Evolutionary conservation across 176 grass and related monocot genomes (phyloP).

Genomic region (Carex cristatella): DNA sequence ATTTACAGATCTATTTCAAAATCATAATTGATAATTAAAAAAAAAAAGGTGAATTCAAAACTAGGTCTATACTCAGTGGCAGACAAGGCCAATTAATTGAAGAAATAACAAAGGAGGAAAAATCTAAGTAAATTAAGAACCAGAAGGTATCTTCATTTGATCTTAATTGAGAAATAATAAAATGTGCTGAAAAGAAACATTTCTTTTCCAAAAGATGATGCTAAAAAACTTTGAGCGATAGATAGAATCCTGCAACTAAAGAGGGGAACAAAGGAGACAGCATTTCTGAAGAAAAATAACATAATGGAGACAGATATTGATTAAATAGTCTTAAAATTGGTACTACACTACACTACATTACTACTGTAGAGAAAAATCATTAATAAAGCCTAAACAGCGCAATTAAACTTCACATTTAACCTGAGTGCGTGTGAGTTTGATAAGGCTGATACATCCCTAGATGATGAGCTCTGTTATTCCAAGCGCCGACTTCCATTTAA

Average conservation of each 20-base stretch:
- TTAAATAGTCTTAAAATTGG: neutral
- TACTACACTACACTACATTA: neutral
- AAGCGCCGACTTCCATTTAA: conserved; percentile 4
- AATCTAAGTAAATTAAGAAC: neutral
- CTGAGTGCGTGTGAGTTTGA: conserved; percentile 13
- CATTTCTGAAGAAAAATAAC: neutral
- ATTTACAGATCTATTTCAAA: neutral
- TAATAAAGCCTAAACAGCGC: neutral
- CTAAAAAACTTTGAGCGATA: neutral
- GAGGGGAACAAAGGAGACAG: neutral
- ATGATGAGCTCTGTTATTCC: conserved; percentile 13
- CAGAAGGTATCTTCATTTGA: neutral
- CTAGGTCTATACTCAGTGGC: neutral
- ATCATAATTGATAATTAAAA: neutral
- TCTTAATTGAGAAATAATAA: neutral
- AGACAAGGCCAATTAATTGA: neutral
- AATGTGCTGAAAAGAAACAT: neutral
- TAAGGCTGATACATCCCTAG: neutral
- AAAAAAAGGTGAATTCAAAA: neutral
- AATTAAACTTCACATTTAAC: neutral
- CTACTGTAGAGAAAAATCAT: neutral
- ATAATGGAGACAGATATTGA: neutral
- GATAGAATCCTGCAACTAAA: neutral
- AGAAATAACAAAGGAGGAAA: neutral
- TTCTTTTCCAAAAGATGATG: neutral